Conservation (phyloP, 768 basidiomycete genomes). For the Psilocybe sp. region DNA sequence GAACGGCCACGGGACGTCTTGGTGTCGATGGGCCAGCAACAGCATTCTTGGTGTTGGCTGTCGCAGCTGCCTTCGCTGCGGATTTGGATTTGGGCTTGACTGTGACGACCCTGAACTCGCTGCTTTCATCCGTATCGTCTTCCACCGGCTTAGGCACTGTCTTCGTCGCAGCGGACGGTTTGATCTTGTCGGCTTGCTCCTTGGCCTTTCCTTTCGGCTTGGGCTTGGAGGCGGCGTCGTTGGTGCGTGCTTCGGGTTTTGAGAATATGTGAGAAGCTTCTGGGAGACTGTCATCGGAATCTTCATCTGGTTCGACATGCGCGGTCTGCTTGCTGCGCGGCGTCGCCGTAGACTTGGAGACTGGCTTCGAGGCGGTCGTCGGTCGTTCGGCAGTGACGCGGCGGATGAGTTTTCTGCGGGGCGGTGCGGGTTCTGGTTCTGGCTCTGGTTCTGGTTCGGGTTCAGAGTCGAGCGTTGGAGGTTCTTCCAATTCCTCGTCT, state of each 20-base stretch:
- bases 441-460: neutral
- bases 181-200: conserved; percentile 4
- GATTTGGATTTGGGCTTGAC: neutral
- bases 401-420: no score
- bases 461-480: conserved; percentile 1
- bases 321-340: neutral
- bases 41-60: neutral
- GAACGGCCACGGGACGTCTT: conserved; percentile 12
- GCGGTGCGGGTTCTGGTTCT: neutral
- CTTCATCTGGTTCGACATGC: neutral
- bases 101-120: conserved; percentile 3
- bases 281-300: conserved; percentile 6
- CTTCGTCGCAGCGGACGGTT: neutral
- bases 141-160: conserved; percentile 1
- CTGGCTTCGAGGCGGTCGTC: no score
- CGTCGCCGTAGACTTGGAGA: neutral
- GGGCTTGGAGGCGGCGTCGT: neutral
- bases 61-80: neutral
- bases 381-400: no score
- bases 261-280: conserved; percentile 3
- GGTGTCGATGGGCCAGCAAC: neutral
- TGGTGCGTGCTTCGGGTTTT: conserved; percentile 1
- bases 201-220: conserved; percentile 6
- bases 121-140: conserved; percentile 9
- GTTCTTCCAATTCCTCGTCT: conserved; percentile 8